Conservation (phyloP, 2,329 filamentous ascomycete genomes). For the Botrytis medusae region DNA sequence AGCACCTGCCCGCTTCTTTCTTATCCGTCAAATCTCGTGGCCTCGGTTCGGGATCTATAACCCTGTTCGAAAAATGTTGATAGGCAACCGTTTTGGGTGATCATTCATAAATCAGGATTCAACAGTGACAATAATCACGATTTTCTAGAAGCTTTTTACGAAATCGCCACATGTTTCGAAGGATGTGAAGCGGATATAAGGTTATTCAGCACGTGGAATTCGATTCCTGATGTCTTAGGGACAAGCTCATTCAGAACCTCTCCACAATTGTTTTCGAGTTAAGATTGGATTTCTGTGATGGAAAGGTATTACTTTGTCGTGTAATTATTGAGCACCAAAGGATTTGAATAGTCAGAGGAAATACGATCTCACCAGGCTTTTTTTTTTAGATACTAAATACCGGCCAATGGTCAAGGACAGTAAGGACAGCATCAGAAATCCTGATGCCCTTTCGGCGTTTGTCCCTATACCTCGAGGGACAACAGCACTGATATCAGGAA, state of each 20-base stretch:
- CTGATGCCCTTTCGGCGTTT: neutral
- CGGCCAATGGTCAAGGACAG: neutral
- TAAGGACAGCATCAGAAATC: neutral
- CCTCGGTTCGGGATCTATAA: conserved; percentile 1
- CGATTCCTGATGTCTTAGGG: neutral
- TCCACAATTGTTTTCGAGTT: neutral
- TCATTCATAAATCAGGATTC: conserved; percentile 1
- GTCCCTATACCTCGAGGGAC: neutral
- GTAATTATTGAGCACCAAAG: neutral
- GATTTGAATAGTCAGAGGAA: neutral
- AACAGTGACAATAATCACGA: neutral
- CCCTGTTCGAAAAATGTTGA: neutral
- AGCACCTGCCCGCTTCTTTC: neutral
- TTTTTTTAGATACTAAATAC: neutral
- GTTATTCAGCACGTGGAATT: conserved; percentile 1
- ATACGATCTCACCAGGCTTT: neutral
- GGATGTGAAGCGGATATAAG: neutral
- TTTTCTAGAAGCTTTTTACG: neutral
- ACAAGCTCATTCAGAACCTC: neutral
- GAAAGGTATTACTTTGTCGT: neutral
- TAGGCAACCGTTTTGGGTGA: neutral
- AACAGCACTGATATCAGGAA: neutral
- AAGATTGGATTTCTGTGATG: neutral
- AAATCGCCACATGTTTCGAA: neutral
- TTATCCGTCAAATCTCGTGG: neutral